A percentile compares a stretch with the other conserved stretches of the same genome.
Evolutionary conservation across 2,329 filamentous ascomycete genomes (phyloP).

Genomic region (Penicillium brasilianum): DNA sequence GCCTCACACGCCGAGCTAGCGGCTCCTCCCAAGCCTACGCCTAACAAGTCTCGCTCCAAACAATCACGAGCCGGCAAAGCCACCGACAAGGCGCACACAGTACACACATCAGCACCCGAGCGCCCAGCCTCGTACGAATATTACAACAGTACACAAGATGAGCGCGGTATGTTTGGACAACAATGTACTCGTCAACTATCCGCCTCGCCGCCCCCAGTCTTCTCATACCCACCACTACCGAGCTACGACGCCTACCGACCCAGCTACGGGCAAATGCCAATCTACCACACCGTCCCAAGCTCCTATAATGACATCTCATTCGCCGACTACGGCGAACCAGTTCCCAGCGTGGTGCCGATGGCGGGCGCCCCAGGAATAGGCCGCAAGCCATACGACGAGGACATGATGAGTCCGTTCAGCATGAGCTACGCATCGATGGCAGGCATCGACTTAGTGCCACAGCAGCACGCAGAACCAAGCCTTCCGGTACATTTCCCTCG

Average conservation of each 20-base stretch:
- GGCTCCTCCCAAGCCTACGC: slow-evolving; percentile 30
- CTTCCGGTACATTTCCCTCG: slow-evolving; percentile 52
- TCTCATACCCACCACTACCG: slow-evolving; percentile 58
- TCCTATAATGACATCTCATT: slow-evolving; percentile 42
- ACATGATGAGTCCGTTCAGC: slow-evolving; percentile 63
- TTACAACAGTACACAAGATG: slow-evolving; percentile 45
- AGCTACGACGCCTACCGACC: slow-evolving; percentile 51
- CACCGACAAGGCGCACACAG: slow-evolving; percentile 32
- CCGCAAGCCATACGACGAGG: slow-evolving; percentile 58
- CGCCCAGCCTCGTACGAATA: slow-evolving; percentile 43
- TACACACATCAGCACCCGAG: slow-evolving; percentile 31
- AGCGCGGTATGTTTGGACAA: slow-evolving; percentile 61
- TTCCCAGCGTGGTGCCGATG: slow-evolving; percentile 52
- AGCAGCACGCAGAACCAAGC: slow-evolving; percentile 42
- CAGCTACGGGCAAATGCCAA: slow-evolving; percentile 41
- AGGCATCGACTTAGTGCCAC: slow-evolving; percentile 57
- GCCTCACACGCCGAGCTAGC: slow-evolving; percentile 61
- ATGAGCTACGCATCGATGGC: slow-evolving; percentile 66
- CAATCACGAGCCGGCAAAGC: slow-evolving; percentile 33
- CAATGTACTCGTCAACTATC: slow-evolving; percentile 65
- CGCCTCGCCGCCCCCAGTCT: slow-evolving; percentile 61
- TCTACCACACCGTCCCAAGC: slow-evolving; percentile 41
- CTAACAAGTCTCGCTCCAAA: slow-evolving; percentile 35
- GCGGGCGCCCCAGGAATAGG: slow-evolving; percentile 53
- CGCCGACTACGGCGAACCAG: slow-evolving; percentile 45